Evolutionary conservation across 1,284 basidiomycete species (phyloP).

Genomic region (Xerocomus amazonicus): DNA sequence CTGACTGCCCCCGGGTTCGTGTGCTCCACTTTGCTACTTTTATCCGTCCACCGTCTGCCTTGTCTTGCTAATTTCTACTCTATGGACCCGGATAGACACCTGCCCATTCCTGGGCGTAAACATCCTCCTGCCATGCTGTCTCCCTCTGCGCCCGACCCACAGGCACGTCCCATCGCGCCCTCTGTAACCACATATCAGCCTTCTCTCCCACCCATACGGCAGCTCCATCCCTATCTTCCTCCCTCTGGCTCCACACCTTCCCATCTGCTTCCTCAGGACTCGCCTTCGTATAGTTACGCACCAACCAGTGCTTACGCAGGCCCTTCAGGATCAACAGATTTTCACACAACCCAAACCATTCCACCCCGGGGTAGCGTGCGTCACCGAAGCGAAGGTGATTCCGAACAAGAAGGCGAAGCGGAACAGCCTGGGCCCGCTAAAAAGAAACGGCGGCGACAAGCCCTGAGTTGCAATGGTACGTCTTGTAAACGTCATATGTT

Average conservation of each 20-base stretch:
- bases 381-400: conserved; percentile 40
- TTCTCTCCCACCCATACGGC: conserved; percentile 61
- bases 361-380: conserved; percentile 28
- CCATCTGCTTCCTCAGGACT: conserved; percentile 20
- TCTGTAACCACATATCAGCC: conserved; percentile 27
- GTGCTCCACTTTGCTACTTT: conserved; percentile 20
- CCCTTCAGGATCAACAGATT: conserved; percentile 30
- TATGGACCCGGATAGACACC: conserved; percentile 34
- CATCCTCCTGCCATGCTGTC: conserved; percentile 22
- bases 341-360: conserved; percentile 22
- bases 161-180: conserved; percentile 25
- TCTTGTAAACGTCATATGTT: conserved; percentile 16
- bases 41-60: conserved; percentile 7
- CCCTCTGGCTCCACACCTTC: conserved; percentile 32
- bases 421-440: conserved; percentile 57
- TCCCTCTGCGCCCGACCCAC: conserved; percentile 21
- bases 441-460: conserved; percentile 72
- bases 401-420: conserved; percentile 45
- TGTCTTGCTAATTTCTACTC: conserved; percentile 14
- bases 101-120: conserved; percentile 32
- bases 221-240: conserved; percentile 59
- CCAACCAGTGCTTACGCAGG: conserved; percentile 21
- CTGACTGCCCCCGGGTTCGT: conserved; percentile 22
- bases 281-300: conserved; percentile 26
- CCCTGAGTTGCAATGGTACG: conserved; percentile 74